phyloP scores from a whole-genome alignment of 805 yeast genomes.

The Diddensiella transvaalensis region DNA sequence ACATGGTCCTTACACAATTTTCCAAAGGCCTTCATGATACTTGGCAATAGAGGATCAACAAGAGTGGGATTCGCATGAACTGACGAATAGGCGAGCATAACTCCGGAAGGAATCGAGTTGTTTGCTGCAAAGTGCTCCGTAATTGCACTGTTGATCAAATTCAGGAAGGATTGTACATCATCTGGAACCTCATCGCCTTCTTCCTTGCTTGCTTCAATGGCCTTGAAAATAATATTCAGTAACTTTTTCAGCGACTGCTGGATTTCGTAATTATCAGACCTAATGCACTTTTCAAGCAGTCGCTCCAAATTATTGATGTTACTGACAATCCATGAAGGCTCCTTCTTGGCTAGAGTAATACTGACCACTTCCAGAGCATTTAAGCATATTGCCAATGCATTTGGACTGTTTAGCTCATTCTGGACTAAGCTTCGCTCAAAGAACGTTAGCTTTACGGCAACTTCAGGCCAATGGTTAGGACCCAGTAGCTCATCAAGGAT shows the following conservation, averaged over 20 bases:
- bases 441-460: conserved; percentile 76
- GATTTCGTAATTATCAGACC: conserved; percentile 72
- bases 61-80: conserved; percentile 69
- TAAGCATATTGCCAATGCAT: conserved; percentile 68
- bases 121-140: conserved; percentile 72
- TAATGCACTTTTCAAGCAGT: conserved; percentile 74
- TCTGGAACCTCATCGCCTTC: conserved; percentile 58
- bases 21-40: conserved; percentile 81
- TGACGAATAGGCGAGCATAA: conserved; percentile 65
- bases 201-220: conserved; percentile 48
- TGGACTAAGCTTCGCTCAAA: conserved; percentile 84
- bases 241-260: conserved; percentile 14
- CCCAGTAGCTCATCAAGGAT: conserved; percentile 70
- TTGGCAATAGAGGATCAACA: conserved; percentile 70
- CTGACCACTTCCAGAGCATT: conserved; percentile 89
- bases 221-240: conserved; percentile 34
- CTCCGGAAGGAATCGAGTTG: conserved; percentile 76
- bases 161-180: conserved; percentile 59
- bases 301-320: conserved; percentile 67
- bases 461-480: conserved; percentile 80
- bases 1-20: conserved; percentile 86
- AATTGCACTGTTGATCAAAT: conserved; percentile 60
- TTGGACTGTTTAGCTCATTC: conserved; percentile 62
- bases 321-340: conserved; percentile 71
- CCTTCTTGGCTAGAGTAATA: conserved; percentile 75